Evolutionary conservation across 1,284 basidiomycete genomes (phyloP).

Genomic region (Somion occarium): DNA sequence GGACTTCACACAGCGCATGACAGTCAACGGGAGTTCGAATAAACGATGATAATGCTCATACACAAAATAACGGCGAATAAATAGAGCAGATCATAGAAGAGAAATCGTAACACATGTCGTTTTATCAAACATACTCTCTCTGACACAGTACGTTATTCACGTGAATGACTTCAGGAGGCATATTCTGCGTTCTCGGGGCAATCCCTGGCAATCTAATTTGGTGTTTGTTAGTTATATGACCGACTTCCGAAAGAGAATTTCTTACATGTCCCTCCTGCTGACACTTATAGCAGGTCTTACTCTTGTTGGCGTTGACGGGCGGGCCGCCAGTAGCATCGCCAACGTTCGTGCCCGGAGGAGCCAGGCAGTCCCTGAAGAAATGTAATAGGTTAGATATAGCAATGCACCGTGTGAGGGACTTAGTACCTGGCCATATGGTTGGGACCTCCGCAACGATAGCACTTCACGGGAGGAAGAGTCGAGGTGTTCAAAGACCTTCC

Average conservation of each 20-base stretch:
- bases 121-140: not conserved
- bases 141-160: not conserved
- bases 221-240: not conserved
- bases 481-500: slow-evolving; percentile 71
- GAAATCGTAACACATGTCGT: slow-evolving; percentile 4
- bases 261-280: slow-evolving; percentile 80
- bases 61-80: slow-evolving; percentile 6
- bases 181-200: slow-evolving; percentile 58
- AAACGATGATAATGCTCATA: not conserved
- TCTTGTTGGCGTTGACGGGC: slow-evolving; percentile 41
- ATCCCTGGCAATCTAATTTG: slow-evolving; percentile 66
- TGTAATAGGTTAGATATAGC: slow-evolving; percentile 3
- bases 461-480: slow-evolving; percentile 76
- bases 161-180: slow-evolving; percentile 15
- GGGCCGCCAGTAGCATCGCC: slow-evolving; percentile 32
- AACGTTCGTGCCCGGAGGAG: slow-evolving; percentile 54
- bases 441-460: slow-evolving; percentile 76
- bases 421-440: slow-evolving; percentile 76
- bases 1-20: not conserved
- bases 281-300: slow-evolving; percentile 82
- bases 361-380: slow-evolving; percentile 66
- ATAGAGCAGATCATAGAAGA: slow-evolving; percentile 7
- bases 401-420: slow-evolving; percentile 1
- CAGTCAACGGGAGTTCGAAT: not conserved
- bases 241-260: slow-evolving; percentile 8